phyloP scores from a whole-genome alignment of 495 filamentous ascomycete genomes.

The Penicillium angulare region DNA sequence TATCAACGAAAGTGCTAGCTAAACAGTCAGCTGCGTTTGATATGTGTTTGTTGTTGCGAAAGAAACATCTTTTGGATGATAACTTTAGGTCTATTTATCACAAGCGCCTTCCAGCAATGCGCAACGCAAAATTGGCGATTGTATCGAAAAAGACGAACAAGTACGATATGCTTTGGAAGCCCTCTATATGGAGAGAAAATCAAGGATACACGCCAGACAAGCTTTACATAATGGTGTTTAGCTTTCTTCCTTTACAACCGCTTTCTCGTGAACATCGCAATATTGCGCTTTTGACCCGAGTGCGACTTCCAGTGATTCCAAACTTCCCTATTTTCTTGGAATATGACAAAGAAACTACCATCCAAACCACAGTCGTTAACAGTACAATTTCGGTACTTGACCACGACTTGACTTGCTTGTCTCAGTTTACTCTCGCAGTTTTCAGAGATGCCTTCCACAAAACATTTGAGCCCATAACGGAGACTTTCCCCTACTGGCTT shows the following conservation, averaged over 20 bases:
- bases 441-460: constrained; percentile 93
- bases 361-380: constrained; percentile 45
- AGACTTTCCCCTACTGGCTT: constrained; percentile 81
- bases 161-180: constrained; percentile 80
- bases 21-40: constrained; percentile 91
- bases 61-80: constrained; percentile 65
- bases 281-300: constrained; percentile 70
- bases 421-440: constrained; percentile 67
- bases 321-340: constrained; percentile 70
- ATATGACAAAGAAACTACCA: constrained; percentile 53
- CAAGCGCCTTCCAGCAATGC: constrained; percentile 76
- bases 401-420: constrained; percentile 51
- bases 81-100: constrained; percentile 70
- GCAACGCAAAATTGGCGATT: constrained; percentile 85
- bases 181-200: constrained; percentile 66
- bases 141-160: constrained; percentile 68
- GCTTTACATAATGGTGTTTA: constrained; percentile 65
- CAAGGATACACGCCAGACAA: constrained; percentile 48
- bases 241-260: constrained; percentile 54
- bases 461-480: constrained; percentile 59
- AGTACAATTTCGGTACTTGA: constrained; percentile 38
- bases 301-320: constrained; percentile 62
- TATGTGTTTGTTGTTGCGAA: constrained; percentile 68
- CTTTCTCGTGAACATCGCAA: constrained; percentile 61
- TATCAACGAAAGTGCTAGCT: constrained; percentile 68